phyloP scores from a whole-genome alignment of 345 rosid genomes.

The Lumnitzera littorea region DNA sequence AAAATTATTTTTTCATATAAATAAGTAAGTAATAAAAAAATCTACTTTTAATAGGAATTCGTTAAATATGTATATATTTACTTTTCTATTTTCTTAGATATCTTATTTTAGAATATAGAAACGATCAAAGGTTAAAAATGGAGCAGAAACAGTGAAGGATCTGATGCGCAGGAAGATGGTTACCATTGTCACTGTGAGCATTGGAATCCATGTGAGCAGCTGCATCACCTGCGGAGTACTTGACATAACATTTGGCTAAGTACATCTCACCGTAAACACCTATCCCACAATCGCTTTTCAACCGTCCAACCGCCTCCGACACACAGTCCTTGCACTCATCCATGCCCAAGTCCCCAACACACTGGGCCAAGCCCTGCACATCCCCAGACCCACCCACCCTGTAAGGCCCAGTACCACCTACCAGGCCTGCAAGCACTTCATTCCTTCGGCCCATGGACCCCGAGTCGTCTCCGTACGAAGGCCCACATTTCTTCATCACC shows the following conservation, averaged over 20 bases:
- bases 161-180: neutral
- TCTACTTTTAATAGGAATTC: no score
- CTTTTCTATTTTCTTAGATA: no score
- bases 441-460: slow-evolving; percentile 51
- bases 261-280: slow-evolving; percentile 64
- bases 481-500: slow-evolving; percentile 74
- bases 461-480: slow-evolving; percentile 53
- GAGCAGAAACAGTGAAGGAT: neutral
- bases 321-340: slow-evolving; percentile 76
- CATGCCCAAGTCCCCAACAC: slow-evolving; percentile 61
- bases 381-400: slow-evolving; percentile 68
- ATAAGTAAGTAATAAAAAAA: no score
- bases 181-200: slow-evolving; percentile 40
- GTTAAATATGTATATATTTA: no score
- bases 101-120: no score
- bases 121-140: no score
- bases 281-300: slow-evolving; percentile 62
- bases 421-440: slow-evolving; percentile 44
- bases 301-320: slow-evolving; percentile 58
- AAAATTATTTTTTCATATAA: neutral
- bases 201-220: slow-evolving; percentile 15
- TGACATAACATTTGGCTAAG: slow-evolving; percentile 76
- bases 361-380: slow-evolving; percentile 83
- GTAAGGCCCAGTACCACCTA: slow-evolving; percentile 37
- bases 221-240: slow-evolving; percentile 42